Percentiles rank a stretch among this genome's conserved stretches.
phyloP scores from a whole-genome alignment of 2,329 filamentous ascomycete species.

The Fusarium succisae region DNA sequence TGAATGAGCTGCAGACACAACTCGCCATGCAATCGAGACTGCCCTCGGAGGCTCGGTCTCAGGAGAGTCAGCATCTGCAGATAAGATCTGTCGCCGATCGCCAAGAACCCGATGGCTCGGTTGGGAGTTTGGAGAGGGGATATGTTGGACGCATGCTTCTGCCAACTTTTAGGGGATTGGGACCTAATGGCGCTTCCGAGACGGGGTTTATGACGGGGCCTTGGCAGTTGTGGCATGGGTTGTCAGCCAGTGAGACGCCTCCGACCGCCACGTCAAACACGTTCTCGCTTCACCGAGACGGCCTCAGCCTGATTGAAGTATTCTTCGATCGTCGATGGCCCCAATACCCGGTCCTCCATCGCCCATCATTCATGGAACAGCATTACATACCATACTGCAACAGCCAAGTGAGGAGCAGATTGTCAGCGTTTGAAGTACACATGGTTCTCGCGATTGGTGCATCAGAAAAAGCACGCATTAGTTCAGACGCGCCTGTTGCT shows the following conservation, averaged over 20 bases:
- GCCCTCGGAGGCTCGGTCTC: not conserved
- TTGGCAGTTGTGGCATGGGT: slow-evolving; percentile 37
- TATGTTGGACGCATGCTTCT: slow-evolving; percentile 36
- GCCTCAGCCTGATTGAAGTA: slow-evolving; percentile 20
- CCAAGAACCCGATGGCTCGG: slow-evolving; percentile 7
- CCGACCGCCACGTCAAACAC: slow-evolving; percentile 1
- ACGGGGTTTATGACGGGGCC: slow-evolving; percentile 32
- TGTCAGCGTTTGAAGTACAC: slow-evolving; percentile 34
- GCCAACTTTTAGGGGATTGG: slow-evolving; percentile 27
- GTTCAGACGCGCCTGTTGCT: slow-evolving; percentile 8
- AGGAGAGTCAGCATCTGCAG: not conserved
- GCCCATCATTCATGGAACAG: slow-evolving; percentile 35
- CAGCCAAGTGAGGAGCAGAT: not conserved
- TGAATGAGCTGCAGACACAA: slow-evolving; percentile 26
- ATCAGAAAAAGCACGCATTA: slow-evolving; percentile 29
- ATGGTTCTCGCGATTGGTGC: slow-evolving; percentile 39
- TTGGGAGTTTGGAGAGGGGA: slow-evolving; percentile 20
- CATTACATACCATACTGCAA: slow-evolving; percentile 31
- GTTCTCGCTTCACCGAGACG: slow-evolving; percentile 26
- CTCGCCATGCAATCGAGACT: slow-evolving; percentile 3
- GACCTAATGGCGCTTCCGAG: slow-evolving; percentile 4
- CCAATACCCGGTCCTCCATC: slow-evolving; percentile 34
- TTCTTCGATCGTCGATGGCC: slow-evolving; percentile 38
- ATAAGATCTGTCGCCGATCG: not conserved
- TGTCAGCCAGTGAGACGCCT: slow-evolving; percentile 26